These are phyloP conservation scores for Rutstroemia sp. DNA, from an alignment of 2,329 filamentous ascomycete species.

Conservation along the genomic window DNA sequence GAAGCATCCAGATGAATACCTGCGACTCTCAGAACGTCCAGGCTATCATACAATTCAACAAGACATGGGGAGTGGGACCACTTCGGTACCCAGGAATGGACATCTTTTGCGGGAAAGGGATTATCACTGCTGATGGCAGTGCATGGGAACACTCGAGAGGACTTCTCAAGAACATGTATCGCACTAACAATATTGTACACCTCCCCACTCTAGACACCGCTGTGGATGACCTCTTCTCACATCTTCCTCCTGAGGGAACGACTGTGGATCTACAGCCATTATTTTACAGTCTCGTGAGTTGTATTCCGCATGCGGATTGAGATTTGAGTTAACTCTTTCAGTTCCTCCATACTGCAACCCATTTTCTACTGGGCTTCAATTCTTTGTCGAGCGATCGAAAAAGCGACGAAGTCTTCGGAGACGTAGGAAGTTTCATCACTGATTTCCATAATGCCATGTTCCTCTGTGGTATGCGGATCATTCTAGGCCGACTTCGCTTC, in stretches of 20 bases:
- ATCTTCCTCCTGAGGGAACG: background rate
- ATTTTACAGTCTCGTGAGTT: background rate
- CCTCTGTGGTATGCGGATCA: background rate
- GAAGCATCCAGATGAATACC: background rate
- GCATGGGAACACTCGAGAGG: background rate
- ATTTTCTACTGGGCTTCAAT: background rate
- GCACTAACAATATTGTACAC: no score
- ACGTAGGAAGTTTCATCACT: background rate
- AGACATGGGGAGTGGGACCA: background rate
- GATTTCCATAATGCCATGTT: background rate
- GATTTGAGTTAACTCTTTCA: background rate
- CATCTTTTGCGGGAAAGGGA: background rate
- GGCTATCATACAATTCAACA: background rate
- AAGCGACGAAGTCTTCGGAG: background rate
- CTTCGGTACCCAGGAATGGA: background rate
- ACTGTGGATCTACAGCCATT: background rate
- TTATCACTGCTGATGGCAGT: background rate
- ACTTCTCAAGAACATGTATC: background rate
- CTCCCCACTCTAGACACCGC: background rate
- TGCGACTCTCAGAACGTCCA: background rate
- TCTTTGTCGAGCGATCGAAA: background rate
- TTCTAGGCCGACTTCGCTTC: background rate
- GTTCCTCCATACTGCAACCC: background rate
- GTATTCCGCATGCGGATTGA: background rate
- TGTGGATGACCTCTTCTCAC: background rate